Conservation (phyloP, 345 rosid genomes). For the Lenwebbia sp. region DNA sequence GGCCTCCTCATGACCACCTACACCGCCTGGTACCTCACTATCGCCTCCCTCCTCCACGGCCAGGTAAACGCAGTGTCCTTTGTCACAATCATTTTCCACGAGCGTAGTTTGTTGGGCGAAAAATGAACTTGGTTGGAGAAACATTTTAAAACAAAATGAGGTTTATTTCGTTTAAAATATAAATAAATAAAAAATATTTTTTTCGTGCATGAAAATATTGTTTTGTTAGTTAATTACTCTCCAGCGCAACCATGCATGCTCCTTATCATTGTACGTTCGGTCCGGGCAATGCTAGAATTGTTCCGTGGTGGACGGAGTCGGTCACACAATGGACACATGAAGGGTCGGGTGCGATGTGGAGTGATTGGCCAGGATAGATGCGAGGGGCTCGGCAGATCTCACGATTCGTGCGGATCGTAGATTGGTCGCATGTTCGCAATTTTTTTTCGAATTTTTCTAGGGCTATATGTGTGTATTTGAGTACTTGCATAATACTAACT, state of each 20-base stretch:
- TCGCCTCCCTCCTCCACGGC: conserved; percentile 91
- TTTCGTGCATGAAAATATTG: too few relatives aligned
- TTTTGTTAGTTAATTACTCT: too few relatives aligned
- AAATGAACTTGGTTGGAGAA: too few relatives aligned
- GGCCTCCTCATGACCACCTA: conserved; percentile 98
- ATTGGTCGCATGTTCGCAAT: neutral
- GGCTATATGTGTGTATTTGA: neutral
- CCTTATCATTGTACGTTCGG: neutral
- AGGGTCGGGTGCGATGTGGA: too few relatives aligned
- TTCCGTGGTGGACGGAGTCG: neutral
- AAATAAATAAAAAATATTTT: too few relatives aligned
- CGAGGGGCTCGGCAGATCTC: neutral
- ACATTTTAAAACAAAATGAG: too few relatives aligned
- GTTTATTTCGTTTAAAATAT: too few relatives aligned
- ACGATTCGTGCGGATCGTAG: neutral
- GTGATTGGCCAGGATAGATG: too few relatives aligned
- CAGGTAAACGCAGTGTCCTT: conserved; percentile 29
- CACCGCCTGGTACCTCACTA: conserved; percentile 97
- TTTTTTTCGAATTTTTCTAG: neutral
- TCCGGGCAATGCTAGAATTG: neutral
- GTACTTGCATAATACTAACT: neutral
- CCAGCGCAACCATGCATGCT: neutral
- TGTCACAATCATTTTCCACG: too few relatives aligned
- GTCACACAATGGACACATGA: neutral
- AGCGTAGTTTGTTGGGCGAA: too few relatives aligned